These are phyloP conservation scores for Aspergillus fumigatiaffinis DNA, from an alignment of 2,329 filamentous ascomycete genomes.

Conservation along the genomic window DNA sequence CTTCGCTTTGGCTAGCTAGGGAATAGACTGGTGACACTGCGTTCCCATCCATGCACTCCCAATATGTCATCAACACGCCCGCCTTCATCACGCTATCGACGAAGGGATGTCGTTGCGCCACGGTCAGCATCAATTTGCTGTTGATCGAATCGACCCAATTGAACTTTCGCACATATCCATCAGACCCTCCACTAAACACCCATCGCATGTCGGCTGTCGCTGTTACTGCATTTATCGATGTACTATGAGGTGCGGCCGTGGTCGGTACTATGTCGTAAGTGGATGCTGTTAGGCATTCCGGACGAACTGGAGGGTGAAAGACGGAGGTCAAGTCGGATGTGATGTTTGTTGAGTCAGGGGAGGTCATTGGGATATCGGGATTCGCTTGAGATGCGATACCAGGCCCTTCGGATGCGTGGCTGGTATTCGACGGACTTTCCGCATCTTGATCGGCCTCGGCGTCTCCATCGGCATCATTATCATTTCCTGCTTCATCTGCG, in stretches of 20 bases:
- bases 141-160: conserved; percentile 95
- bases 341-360: conserved; percentile 38
- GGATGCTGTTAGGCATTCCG: conserved; percentile 72
- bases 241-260: conserved; percentile 92
- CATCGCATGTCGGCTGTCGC: conserved; percentile 92
- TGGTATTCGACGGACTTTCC: conserved; percentile 38
- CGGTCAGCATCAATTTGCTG: conserved; percentile 86
- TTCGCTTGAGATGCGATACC: conserved; percentile 40
- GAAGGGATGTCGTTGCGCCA: conserved; percentile 93
- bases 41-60: conserved; percentile 88
- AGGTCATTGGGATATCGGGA: conserved; percentile 46
- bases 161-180: conserved; percentile 95
- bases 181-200: conserved; percentile 89
- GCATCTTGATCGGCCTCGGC: conserved; percentile 32
- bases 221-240: conserved; percentile 88
- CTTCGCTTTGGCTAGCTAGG: conserved; percentile 82
- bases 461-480: conserved; percentile 34
- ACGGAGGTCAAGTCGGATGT: conserved; percentile 35
- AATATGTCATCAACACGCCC: conserved; percentile 90
- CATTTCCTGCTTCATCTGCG: conserved; percentile 38
- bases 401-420: conserved; percentile 36
- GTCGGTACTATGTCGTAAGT: conserved; percentile 95
- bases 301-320: conserved; percentile 62
- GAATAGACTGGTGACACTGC: conserved; percentile 88
- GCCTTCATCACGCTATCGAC: conserved; percentile 97